A percentile compares a stretch with the other conserved stretches of the same genome.
These are phyloP conservation scores for Ceratocystis destructans DNA, from an alignment of 2,329 filamentous ascomycete genomes.

Conservation along the genomic window DNA sequence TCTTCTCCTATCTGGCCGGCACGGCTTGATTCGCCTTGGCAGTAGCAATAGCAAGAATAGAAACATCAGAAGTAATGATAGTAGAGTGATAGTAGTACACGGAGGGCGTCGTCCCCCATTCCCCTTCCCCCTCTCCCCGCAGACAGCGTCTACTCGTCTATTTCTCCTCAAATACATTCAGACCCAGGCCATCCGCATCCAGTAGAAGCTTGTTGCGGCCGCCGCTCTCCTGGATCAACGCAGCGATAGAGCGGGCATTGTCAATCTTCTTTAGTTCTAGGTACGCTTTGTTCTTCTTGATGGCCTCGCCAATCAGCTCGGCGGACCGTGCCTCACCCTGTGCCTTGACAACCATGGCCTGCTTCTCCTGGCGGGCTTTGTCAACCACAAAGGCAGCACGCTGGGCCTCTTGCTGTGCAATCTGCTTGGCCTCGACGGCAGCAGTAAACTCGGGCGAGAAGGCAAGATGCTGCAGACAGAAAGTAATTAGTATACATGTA, in stretches of 20 bases:
- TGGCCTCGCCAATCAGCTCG: constrained; percentile 93
- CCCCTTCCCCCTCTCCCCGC: background rate
- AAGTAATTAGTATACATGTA: constrained; percentile 3
- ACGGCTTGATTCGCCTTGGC: background rate
- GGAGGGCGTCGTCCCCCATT: background rate
- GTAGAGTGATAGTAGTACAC: constrained; percentile 15
- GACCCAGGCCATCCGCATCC: constrained; percentile 75
- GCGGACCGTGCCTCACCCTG: constrained; percentile 98
- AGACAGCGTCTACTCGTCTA: background rate
- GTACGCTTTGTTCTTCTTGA: constrained; percentile 98
- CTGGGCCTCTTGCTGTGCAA: constrained; percentile 84
- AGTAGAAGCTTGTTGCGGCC: constrained; percentile 89
- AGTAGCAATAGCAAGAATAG: constrained; percentile 3
- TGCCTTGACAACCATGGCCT: constrained; percentile 93
- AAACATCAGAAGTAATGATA: constrained; percentile 7
- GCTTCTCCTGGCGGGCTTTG: constrained; percentile 98
- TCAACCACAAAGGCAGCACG: constrained; percentile 94
- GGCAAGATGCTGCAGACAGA: constrained; percentile 44
- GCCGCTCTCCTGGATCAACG: constrained; percentile 69
- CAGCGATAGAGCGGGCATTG: constrained; percentile 82
- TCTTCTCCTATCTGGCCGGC: background rate
- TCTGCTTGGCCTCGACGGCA: constrained; percentile 60
- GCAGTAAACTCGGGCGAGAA: constrained; percentile 64
- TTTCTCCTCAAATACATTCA: constrained; percentile 59
- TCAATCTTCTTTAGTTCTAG: constrained; percentile 96